Base-by-base conservation (phyloP, 805 yeast species). In the Kluyveromyces starmeri region DNA sequence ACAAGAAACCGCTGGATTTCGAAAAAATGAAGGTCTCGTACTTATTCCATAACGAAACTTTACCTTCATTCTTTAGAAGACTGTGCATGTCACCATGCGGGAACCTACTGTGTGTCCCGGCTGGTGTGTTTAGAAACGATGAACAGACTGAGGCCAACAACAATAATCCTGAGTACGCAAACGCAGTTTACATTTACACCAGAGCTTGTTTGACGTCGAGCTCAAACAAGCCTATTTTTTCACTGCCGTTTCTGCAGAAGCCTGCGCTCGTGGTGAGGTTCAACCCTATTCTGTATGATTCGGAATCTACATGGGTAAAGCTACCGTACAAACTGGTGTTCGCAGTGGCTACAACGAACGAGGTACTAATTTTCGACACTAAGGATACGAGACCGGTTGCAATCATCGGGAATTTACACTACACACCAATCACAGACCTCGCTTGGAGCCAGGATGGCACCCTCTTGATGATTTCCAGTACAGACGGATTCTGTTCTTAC, bases 81-180 rank as follows among this genome's bases (percentile, higher is more conserved):
- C 65, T 89, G 36, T 59, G 79, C 1, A 85, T 89, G 51, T 81
- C 96, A 0, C 95, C 95, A 0, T 96, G 94, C 57, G 99, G 99
- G 1, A 66, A 69, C 36, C 55, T 92, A 24, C 60, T 92, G 20
- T 59, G 89, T 19, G 73, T 94, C 0, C 94, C 92, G 26, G 64
- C 94, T 35, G 94, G 96, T 37, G 59, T 75, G 42, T 61, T 71
- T 57, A 70, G 70, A 48, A 51, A 47, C 8, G 34, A 39, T 31
- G 41, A 32, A 35, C 34, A 29, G 28, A 42, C 40, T 7, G 41
- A 37, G 5, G 38, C 43, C 10, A 46, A 45, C 11, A 56, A 51
- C n/a, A 40, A 32, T 12, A 48, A 50, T 12, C 70, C 66, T n/a
- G 71, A 67, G 24, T 46, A 59, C 14, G 53, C 65, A 1, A 83